A percentile compares a stretch with the other conserved stretches of the same genome.
Conservation (phyloP, 129 eudicot genomes). For the Tagetes patula region DNA sequence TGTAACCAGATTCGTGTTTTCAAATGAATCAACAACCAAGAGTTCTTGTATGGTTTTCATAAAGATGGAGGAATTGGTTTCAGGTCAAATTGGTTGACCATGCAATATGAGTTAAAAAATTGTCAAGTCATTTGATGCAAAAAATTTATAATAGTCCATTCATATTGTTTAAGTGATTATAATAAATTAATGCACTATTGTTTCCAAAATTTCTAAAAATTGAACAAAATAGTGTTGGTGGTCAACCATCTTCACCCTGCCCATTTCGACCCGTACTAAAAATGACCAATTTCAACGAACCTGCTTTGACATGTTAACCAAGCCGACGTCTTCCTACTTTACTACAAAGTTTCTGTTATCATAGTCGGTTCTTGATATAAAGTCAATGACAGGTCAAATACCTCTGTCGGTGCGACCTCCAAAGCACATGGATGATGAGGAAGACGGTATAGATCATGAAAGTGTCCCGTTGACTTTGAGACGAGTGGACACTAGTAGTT, state of each 20-base stretch:
- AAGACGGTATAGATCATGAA: constrained; percentile 65
- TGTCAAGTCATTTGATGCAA: background rate
- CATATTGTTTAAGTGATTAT: background rate
- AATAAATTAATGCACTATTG: background rate
- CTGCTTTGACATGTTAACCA: background rate
- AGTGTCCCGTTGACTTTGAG: constrained; percentile 80
- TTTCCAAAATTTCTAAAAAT: background rate
- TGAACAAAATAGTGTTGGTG: background rate
- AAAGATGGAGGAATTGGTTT: constrained; percentile 2
- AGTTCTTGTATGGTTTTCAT: background rate
- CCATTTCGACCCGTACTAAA: background rate
- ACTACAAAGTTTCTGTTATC: background rate
- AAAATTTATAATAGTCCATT: background rate
- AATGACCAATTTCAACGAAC: background rate
- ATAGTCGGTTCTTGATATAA: constrained; percentile 18
- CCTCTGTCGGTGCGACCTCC: constrained; percentile 41
- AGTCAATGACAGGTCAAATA: constrained; percentile 45
- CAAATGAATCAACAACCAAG: background rate
- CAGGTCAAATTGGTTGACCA: background rate
- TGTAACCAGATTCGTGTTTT: too few species aligned
- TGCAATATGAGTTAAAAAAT: background rate
- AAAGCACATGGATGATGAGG: constrained; percentile 65
- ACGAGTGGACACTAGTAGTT: constrained; percentile 55
- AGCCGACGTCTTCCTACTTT: background rate
- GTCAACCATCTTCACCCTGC: background rate